Conservation (phyloP, 2,329 filamentous ascomycete genomes). For the Reticulascus tulasneorum region DNA sequence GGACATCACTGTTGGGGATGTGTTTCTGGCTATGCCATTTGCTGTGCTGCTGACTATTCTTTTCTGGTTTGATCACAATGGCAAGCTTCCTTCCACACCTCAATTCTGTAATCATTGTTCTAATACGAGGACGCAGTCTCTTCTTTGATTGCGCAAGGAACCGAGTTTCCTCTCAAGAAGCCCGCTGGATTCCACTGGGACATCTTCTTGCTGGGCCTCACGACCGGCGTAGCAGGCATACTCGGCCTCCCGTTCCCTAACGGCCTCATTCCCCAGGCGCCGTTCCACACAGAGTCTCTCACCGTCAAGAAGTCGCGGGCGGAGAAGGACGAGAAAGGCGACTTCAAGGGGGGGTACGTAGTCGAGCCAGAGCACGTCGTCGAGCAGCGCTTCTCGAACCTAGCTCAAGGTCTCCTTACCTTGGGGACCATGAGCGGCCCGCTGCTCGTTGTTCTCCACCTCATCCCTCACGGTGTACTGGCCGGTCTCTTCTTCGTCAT, state of each 20-base stretch:
- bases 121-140: conserved; percentile 51
- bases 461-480: conserved; percentile 75
- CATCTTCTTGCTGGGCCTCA: conserved; percentile 73
- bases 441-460: conserved; percentile 67
- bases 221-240: conserved; percentile 70
- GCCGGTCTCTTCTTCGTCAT: conserved; percentile 83
- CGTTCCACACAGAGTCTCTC: conserved; percentile 75
- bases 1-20: conserved; percentile 66
- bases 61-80: conserved; percentile 89
- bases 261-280: conserved; percentile 77
- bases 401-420: conserved; percentile 73
- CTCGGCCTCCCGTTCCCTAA: conserved; percentile 79
- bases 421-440: conserved; percentile 76
- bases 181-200: conserved; percentile 86
- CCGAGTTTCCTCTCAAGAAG: conserved; percentile 75
- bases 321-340: conserved; percentile 48
- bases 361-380: conserved; percentile 60
- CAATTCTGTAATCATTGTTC: not conserved
- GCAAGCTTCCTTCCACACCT: conserved; percentile 34
- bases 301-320: conserved; percentile 57
- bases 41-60: conserved; percentile 77
- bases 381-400: conserved; percentile 75
- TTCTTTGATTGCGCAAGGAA: conserved; percentile 77
- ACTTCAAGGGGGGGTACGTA: conserved; percentile 52
- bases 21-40: conserved; percentile 86